Evolutionary conservation across 371 early-diverging fungal species (phyloP), one percentile per base, ranked within the genome.

Genomic region (Mucor plumbeus): DNA sequence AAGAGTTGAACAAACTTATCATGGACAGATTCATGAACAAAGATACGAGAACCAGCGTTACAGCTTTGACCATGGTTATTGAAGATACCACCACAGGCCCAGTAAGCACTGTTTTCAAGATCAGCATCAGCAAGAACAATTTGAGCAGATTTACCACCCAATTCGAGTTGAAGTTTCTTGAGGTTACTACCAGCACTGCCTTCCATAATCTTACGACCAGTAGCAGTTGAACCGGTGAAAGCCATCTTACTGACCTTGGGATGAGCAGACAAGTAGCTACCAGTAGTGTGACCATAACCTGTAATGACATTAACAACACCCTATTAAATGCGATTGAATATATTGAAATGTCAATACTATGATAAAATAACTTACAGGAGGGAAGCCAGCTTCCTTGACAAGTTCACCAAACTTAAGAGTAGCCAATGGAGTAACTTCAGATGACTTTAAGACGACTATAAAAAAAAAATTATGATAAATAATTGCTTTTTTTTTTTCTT

Each of bases 91-190:
- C 79, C 84, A 67, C 80, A 71, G 10, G 90, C 87, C 63, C 84
- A 83, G 57, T 82, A 75, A 21, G 93, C 92, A 5, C 93, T 94
- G 41, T 82, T 76, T 14, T 89, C 88, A 40, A 95, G 65, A 65
- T 96, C 91, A 1, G 92, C 94, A 74, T 94, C 95, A 4, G 84
- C 89, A 76, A 90, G 92, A 19, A 95, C 91, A 47, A 95, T 91
- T 66, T 90, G 85, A 1, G 96, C 92, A 34, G 88, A 88, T 83
- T 97, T 97, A 63, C 97, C 97, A 55, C 97, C 96, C n/a, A 96
- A 88, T 74, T 96, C 97, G 15, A 96, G 86, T 21, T 91, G 85
- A 21, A 92, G 83, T 26, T 85, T 75, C 74, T 93, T 92, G 50
- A 94, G 86, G 56, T 87, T 91, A 41, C 84, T 83, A 15, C 72